Base-by-base conservation (phyloP, 192 early-diverging fungal genomes). In the Bifiguratus adelaidae region DNA sequence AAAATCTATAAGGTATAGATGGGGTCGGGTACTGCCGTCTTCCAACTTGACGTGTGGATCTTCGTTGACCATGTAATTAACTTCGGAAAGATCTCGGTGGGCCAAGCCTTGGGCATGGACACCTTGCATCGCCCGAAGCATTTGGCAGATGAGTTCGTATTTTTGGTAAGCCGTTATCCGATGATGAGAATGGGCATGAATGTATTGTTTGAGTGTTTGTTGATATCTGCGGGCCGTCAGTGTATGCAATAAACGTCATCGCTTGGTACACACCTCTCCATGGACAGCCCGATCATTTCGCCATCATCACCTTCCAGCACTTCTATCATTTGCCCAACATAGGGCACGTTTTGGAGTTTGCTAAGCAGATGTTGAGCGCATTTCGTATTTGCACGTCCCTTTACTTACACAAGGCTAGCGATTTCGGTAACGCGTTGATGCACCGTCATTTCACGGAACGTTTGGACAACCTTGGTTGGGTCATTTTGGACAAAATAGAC, bases 1-100 rank as follows among this genome's bases (percentile, higher is more conserved):
- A 54, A 78, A 78, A 52, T 78, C 76, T 48, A 78, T 78, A 23
- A 78, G 49, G 11, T 66, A 69, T 4, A 78, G 42, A 41, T 61
- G 51, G 0, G 74, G 71, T 29, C 50, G 55, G 1, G 47, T 41
- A 24, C 62, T 68, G 0, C 68, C 67, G 34, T 79, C 74, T 23
- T 65, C 53, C 0, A 79, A 41, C 5, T 32, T 13, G 19, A 74
- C 53, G 9, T 63, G 50, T 0, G 49, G 48, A 21, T 61, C 56
- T 30, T 67, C 68, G 35, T 68, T 61, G 23, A 79, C 68, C 74
- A 79, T 79, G 41, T 74, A 74, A 24, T 76, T 79, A 15, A 79
- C 74, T 44, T 79, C 75, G 13, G 65, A 69, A 12, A 79, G 45
- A 48, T 79, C 75, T 11, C 76, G 54, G 50, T 78, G 76, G 4